Conservation (phyloP, 257 asterid species). For the Coffea canephora region DNA sequence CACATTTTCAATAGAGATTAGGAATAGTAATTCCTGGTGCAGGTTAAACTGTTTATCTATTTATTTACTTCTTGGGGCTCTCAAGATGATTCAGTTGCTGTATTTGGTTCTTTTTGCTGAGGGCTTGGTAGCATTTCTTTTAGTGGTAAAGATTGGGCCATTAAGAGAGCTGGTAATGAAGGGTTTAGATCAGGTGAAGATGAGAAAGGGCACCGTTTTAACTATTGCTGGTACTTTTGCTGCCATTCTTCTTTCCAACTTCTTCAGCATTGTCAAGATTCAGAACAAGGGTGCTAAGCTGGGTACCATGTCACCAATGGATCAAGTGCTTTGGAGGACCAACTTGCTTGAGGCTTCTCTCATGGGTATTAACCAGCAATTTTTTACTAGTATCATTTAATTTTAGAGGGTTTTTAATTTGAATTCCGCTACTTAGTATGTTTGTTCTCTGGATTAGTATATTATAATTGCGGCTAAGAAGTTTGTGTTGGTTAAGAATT, state of each 20-base stretch:
- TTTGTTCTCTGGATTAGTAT: neutral
- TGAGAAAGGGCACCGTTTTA: constrained; percentile 82
- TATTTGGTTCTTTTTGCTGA: constrained; percentile 68
- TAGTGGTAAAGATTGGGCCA: constrained; percentile 92
- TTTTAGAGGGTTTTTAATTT: neutral
- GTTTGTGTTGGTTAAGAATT: neutral
- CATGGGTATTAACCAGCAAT: constrained; percentile 57
- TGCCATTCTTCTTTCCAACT: constrained; percentile 67
- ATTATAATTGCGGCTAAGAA: neutral
- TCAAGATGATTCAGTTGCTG: constrained; percentile 78
- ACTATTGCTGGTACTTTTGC: constrained; percentile 78
- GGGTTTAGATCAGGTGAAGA: constrained; percentile 84
- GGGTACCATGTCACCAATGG: constrained; percentile 99
- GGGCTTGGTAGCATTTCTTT: constrained; percentile 74
- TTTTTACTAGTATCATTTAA: neutral
- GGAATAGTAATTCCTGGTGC: neutral
- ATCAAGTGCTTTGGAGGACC: constrained; percentile 98
- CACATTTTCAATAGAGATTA: neutral
- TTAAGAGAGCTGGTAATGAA: constrained; percentile 78
- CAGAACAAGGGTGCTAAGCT: constrained; percentile 94
- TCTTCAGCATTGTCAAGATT: constrained; percentile 78
- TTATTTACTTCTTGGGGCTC: neutral
- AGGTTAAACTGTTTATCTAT: neutral
- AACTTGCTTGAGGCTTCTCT: constrained; percentile 92
- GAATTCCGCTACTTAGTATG: neutral